Percentiles rank a stretch among this genome's conserved stretches.
These are phyloP conservation scores for Candida stauntonica DNA, from an alignment of 805 yeast species.

Conservation along the genomic window DNA sequence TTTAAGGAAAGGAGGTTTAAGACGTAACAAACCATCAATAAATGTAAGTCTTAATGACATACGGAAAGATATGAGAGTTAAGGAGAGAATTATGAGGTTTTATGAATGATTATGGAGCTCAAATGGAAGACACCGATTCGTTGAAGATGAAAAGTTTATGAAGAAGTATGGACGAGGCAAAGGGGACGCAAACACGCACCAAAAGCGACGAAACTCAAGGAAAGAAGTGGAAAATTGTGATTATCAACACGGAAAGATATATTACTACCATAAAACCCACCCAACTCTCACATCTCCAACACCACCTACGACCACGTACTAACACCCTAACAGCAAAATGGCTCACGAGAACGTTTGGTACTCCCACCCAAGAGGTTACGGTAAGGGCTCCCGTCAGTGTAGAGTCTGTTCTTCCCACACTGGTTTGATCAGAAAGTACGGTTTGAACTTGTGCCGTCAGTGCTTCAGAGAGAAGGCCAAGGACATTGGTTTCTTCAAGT, in stretches of 20 bases:
- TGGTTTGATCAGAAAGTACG: slow-evolving; percentile 99
- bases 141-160: too few species aligned
- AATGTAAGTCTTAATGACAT: slow-evolving; percentile 22
- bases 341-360: slow-evolving; percentile 99
- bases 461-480: slow-evolving; percentile 99
- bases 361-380: slow-evolving; percentile 99
- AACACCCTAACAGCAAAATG: slow-evolving; percentile 55
- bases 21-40: slow-evolving; percentile 19
- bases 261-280: too few species aligned
- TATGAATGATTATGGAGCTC: not conserved
- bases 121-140: too few species aligned
- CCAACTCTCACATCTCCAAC: too few species aligned
- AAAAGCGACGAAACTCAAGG: too few species aligned
- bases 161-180: not conserved
- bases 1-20: slow-evolving; percentile 7
- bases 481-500: slow-evolving; percentile 99
- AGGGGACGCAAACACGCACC: not conserved
- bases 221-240: too few species aligned
- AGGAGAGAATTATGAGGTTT: not conserved
- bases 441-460: slow-evolving; percentile 99
- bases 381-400: slow-evolving; percentile 99
- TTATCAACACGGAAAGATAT: too few species aligned
- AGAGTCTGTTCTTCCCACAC: slow-evolving; percentile 98
- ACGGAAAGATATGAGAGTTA: not conserved
- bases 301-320: too few species aligned